A percentile compares a stretch with the other conserved stretches of the same genome.
Evolutionary conservation across 345 rosid species (phyloP).

Genomic region (Eucalyptus marginata): DNA sequence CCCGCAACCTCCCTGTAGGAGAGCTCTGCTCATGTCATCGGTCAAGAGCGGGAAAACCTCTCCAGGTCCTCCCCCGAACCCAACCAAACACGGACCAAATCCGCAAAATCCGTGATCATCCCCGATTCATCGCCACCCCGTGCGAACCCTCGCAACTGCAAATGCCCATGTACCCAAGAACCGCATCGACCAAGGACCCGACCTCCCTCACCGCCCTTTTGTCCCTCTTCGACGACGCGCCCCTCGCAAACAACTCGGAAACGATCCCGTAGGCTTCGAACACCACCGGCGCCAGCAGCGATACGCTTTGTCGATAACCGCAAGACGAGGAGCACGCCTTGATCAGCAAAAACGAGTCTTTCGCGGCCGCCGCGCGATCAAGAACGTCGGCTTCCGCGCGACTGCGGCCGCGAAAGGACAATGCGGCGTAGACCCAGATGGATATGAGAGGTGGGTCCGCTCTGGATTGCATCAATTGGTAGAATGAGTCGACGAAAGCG

Average conservation of each 20-base stretch:
- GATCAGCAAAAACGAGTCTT: slow-evolving; percentile 27
- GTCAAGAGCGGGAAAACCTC: slow-evolving; percentile 26
- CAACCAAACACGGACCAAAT: slow-evolving; percentile 33
- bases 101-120: slow-evolving; percentile 6
- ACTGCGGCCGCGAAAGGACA: slow-evolving; percentile 10
- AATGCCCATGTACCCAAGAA: slow-evolving; percentile 28
- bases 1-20: slow-evolving; percentile 9
- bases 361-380: slow-evolving; percentile 6
- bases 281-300: slow-evolving; percentile 41
- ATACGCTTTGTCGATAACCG: slow-evolving; percentile 19
- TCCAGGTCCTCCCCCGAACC: slow-evolving; percentile 4
- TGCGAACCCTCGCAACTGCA: slow-evolving; percentile 13
- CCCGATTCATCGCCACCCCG: slow-evolving; percentile 2
- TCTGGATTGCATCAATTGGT: slow-evolving; percentile 29
- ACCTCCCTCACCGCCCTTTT: slow-evolving; percentile 17
- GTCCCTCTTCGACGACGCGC: slow-evolving; percentile 11
- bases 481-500: slow-evolving; percentile 12
- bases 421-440: slow-evolving; percentile 41
- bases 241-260: slow-evolving; percentile 9
- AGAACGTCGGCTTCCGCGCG: slow-evolving; percentile 4
- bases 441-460: slow-evolving; percentile 43
- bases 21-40: slow-evolving; percentile 5
- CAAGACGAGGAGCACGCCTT: slow-evolving; percentile 26
- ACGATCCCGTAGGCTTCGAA: slow-evolving; percentile 14
- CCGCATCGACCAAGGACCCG: slow-evolving; percentile 22